Evolutionary conservation across 305 asterid genomes (phyloP), one percentile per base, ranked within the genome.

Genomic region (Rubia peregrina): DNA sequence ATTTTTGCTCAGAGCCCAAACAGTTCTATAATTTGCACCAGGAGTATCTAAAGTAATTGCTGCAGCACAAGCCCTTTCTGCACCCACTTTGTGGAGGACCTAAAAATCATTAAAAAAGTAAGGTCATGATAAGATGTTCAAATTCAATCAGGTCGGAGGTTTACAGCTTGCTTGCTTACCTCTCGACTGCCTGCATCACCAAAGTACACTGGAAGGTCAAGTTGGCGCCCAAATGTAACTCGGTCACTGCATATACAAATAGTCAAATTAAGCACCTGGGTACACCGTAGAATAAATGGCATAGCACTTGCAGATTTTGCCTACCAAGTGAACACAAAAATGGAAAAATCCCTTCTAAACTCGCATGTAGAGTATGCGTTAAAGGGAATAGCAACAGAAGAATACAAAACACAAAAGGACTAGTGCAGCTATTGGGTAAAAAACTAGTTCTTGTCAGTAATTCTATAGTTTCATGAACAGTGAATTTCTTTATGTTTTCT

Each of bases 151-250:
- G 69, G 48, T 76, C 41, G 75, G 62, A 11, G 71, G 48, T 57
- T 30, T 55, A 62, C 70, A 59, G 60, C 67, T 12, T 12, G 46
- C 44, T 74, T 53, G 44, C 68, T 62, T 82, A 95, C 99, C 97
- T 91, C 99, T 71, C 94, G 95, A 75, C 99, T 95, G 74, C 99
- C 99, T 61, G 99, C 99, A 87, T 95, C 99, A 68, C 99, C 98
- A 82, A 95, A 95, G 84, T 87, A 91, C 73, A 95, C 99, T 42
- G 99, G 98, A 84, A 95, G 98, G 81, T 95, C 97, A 80, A 95
- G 97, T 79, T 90, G 93, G 68, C 99, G 98, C 57, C 99, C 99
- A 77, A 87, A 75, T 51, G 98, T 84, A 66, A 91, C 99, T 75
- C 98, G 90, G 57, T 95, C 99, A 77, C 99, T 95, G 90, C 80